Percentiles rank a stretch among this genome's conserved stretches.
Conservation (phyloP, 2,329 filamentous ascomycete genomes). For the Fusarium armeniacum region DNA sequence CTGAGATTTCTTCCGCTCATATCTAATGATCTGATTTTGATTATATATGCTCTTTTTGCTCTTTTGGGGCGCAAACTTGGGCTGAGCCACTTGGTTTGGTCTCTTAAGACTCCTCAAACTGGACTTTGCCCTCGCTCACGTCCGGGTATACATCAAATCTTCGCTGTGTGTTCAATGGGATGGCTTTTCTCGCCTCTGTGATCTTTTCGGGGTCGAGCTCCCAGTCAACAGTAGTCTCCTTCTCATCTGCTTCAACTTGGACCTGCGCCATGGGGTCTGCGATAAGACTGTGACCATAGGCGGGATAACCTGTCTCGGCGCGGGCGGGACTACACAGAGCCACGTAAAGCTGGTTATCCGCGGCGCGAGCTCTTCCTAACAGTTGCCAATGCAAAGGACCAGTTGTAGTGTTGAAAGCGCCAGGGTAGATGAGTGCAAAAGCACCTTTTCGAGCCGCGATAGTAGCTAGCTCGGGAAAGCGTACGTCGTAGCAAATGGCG, state of each 20-base stretch:
- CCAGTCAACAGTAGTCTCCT: slow-evolving; percentile 80
- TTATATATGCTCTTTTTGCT: neutral
- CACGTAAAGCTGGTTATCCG: slow-evolving; percentile 96
- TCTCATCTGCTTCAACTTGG: slow-evolving; percentile 82
- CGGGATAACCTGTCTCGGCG: slow-evolving; percentile 82
- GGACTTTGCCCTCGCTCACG: slow-evolving; percentile 74
- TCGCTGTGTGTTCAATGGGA: slow-evolving; percentile 86
- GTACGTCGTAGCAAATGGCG: slow-evolving; percentile 97
- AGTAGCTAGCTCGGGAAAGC: slow-evolving; percentile 93
- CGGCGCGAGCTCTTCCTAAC: slow-evolving; percentile 82
- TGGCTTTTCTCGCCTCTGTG: slow-evolving; percentile 81
- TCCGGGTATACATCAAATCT: slow-evolving; percentile 97
- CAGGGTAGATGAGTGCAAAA: slow-evolving; percentile 91
- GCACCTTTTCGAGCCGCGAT: slow-evolving; percentile 88
- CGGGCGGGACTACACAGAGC: slow-evolving; percentile 92
- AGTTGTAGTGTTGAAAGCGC: slow-evolving; percentile 96
- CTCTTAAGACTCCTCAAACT: slow-evolving; percentile 52
- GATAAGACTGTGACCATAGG: slow-evolving; percentile 92
- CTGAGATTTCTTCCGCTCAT: neutral
- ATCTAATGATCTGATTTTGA: neutral
- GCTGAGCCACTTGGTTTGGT: slow-evolving; percentile 1
- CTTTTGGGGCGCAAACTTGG: neutral
- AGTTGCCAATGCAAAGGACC: slow-evolving; percentile 93
- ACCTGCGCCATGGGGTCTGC: slow-evolving; percentile 89
- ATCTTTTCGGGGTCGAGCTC: slow-evolving; percentile 78